Evolutionary conservation across 805 yeast genomes (phyloP), one percentile per base, ranked within the genome.

Genomic region (Metschnikowia picachoensis): DNA sequence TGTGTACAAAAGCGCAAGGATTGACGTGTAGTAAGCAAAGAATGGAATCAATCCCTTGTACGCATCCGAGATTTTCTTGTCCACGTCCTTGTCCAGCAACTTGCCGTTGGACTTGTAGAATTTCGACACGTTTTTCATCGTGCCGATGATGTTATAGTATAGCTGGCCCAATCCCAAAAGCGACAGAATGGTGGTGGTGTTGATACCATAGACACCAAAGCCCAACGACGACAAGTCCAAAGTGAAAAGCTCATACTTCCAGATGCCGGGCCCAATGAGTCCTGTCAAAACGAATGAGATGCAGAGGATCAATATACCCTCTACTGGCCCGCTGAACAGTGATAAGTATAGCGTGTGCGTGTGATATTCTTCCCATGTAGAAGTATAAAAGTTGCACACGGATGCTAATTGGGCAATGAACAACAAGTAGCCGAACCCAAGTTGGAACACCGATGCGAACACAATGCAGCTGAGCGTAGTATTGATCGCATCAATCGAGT

Each of bases 361-460:
- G 61, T 90, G 92, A 64, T 80, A 91, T 62, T 90, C 97, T 67
- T 91, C 98, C 97, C 97, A 91, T 0, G 97, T 91, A 33, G 95
- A 83, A 41, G 87, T 62, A 62, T 90, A 91, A 64, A 91, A 92
- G 65, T 91, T 91, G 50, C 85, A 79, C 43, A 87, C 74, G 2
- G 87, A 72, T 4, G 87, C 89, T 62, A 86, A 83, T 56, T 87
- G 90, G 3, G 89, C 69, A 37, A 86, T 45, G 46, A 84, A 60
- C 37, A 84, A 63, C 50, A 76, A 54, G 72, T 82, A 78, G 5
- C 86, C 77, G 60, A 79, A 81, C 0, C 96, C 96, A 56, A 85
- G 71, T 31, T 87, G 86, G 42, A 85, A 70, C n/a, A 82, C 89
- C 0, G 95, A 83, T 2, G 80, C 82, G 62, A 87, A 84, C 8